phyloP scores from a whole-genome alignment of 2,329 filamentous ascomycete genomes.

The Eutypa lata region DNA sequence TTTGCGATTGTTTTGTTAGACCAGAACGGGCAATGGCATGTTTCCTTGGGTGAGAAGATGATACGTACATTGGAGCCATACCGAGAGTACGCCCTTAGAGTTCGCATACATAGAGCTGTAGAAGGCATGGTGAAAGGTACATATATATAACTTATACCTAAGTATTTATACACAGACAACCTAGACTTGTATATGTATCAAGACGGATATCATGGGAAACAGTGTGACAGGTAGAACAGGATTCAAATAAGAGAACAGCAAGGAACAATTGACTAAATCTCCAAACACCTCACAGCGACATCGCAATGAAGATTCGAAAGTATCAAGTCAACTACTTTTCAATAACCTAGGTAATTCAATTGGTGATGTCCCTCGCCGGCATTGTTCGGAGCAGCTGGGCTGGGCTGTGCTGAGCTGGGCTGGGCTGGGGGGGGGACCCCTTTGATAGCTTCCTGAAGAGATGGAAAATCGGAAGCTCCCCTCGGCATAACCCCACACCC shows the following conservation, averaged over 20 bases:
- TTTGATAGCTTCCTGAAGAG: neutral
- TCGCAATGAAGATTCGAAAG: too few species aligned
- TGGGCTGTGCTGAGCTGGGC: too few species aligned
- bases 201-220: too few species aligned
- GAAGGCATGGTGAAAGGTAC: conserved; percentile 44
- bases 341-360: too few species aligned
- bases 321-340: too few species aligned
- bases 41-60: neutral
- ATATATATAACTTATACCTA: neutral
- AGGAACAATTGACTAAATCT: too few species aligned
- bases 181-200: neutral
- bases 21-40: conserved; percentile 4
- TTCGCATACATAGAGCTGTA: conserved; percentile 46
- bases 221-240: too few species aligned
- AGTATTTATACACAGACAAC: neutral
- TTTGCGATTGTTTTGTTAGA: conserved; percentile 5
- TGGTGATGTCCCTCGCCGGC: too few species aligned
- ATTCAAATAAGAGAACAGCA: too few species aligned
- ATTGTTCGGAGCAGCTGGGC: too few species aligned
- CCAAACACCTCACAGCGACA: too few species aligned
- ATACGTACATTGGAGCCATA: conserved; percentile 52
- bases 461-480: neutral
- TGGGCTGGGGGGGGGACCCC: too few species aligned
- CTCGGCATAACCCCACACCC: conserved; percentile 1
- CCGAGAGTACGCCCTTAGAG: conserved; percentile 51